Evolutionary conservation across 2,329 filamentous ascomycete species (phyloP), one percentile per base, ranked within the genome.

Genomic region (Mycosphaerelloides madeirae): DNA sequence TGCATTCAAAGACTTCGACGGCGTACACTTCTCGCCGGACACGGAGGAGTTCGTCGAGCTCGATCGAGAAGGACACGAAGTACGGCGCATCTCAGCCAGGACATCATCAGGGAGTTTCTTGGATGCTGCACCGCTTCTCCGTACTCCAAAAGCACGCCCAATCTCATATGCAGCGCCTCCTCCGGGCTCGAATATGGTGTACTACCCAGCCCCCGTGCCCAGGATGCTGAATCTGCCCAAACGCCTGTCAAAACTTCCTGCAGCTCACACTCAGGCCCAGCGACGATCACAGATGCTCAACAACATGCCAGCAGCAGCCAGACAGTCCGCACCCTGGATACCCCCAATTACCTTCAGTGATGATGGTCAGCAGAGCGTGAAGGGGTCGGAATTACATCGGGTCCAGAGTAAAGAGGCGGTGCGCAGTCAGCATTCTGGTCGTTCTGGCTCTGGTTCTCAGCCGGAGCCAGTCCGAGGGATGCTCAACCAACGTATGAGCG

Each of bases 191-290:
- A 75, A 83, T 56, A 95, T 97, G 87, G 80, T 95, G 8, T 97
- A 84, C 67, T 98, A 98, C 64, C 93, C 93, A 12, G 93, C 93
- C 3, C 90, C 88, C 1, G 93, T 98, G 2, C 93, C 93, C 3
- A 83, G 85, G 50, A 90, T 95, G 83, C 76, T 98, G 45, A 97
- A 95, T 58, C 71, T 98, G 11, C 93, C 93, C 1, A 88, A 89
- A 34, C 86, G 88, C 57, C 71, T 97, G 39, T 95, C 90, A 1
- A 86, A 83, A 57, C 77, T 81, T 41, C 81, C 84, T 7, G 78
- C 84, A 41, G 69, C 78, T 2, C 69, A 75, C 8, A 75, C 81
- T 4, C 77, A 82, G 43, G 83, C 88, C 44, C 78, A 82, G 54
- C 79, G 87, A 42, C 81, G 85, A 16, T 86, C 87, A 1, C 83